phyloP scores from a whole-genome alignment of 306 rosid genomes.

The Gastrolobium villosum region DNA sequence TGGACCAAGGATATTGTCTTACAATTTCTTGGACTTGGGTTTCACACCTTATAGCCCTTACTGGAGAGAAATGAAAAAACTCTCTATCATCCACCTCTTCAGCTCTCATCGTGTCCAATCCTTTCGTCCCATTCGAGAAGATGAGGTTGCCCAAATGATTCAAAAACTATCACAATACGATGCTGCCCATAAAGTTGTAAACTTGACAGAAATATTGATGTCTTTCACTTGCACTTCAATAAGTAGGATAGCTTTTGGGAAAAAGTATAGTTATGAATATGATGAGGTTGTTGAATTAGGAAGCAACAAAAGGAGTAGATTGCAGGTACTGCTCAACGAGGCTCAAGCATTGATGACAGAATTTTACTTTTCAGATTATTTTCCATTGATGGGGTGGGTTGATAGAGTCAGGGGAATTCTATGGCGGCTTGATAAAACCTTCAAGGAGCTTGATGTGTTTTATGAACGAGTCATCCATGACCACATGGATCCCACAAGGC shows the following conservation, averaged over 20 bases:
- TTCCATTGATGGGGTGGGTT: slow-evolving; percentile 62
- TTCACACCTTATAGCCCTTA: slow-evolving; percentile 58
- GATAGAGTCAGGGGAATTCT: slow-evolving; percentile 55
- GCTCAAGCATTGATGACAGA: slow-evolving; percentile 45
- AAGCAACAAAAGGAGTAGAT: slow-evolving; percentile 24
- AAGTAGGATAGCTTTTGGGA: slow-evolving; percentile 64
- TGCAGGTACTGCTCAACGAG: slow-evolving; percentile 56
- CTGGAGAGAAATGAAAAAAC: slow-evolving; percentile 60
- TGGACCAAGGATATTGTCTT: slow-evolving; percentile 44
- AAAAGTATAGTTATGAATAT: slow-evolving; percentile 35
- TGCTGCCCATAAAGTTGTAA: not conserved
- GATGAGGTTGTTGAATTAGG: slow-evolving; percentile 30
- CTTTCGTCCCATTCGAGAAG: slow-evolving; percentile 43
- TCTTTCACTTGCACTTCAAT: slow-evolving; percentile 44
- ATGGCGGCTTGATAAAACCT: slow-evolving; percentile 45
- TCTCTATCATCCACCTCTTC: slow-evolving; percentile 57
- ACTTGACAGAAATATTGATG: slow-evolving; percentile 44
- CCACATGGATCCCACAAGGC: slow-evolving; percentile 29
- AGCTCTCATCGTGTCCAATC: slow-evolving; percentile 47
- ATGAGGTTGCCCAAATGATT: slow-evolving; percentile 49
- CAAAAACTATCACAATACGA: slow-evolving; percentile 18
- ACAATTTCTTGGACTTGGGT: slow-evolving; percentile 58
- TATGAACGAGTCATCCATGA: slow-evolving; percentile 58
- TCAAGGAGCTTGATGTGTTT: slow-evolving; percentile 50
- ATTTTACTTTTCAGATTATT: slow-evolving; percentile 51